Base-by-base conservation (phyloP, 2,329 filamentous ascomycete genomes). In the Hypoxylon sp. region DNA sequence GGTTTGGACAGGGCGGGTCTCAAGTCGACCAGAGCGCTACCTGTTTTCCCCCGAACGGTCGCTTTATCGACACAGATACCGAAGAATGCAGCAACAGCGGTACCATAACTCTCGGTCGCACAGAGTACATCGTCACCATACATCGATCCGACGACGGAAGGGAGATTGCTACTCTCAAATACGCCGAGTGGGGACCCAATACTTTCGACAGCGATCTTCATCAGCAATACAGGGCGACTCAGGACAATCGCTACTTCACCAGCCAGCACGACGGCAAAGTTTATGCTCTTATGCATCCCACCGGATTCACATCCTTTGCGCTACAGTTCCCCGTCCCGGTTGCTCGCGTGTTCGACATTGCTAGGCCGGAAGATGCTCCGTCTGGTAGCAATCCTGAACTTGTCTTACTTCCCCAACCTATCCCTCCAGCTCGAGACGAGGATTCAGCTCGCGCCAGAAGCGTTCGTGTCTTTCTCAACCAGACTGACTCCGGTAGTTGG, bases 161-260 rank as follows among this genome's bases (percentile, higher is more conserved):
- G 62, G 87, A 88, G 6, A 90, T 99, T 65, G 97, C 93, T 72
- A 97, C 92, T 0, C 87, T 99, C 70, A 94, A 89, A 68, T 99
- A 96, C 74, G 91, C 93, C 10, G 95, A 99, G 76, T 99, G 95
- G 95, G 89, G 89, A 0, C 92, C 94, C 13, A 99, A 99, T 77
- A 96, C 91, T 62, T 91, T 89, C 64, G 94, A 99, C 77, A 87
- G 87, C 67, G 95, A 99, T 75, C 87, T 99, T 6, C 89, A 93
- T 71, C 87, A 87, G 51, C 93, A 98, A 74, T 95, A 98, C 73
- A 86, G 85, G 13, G 80, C 83, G 10, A 93, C 93, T 0, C 89
- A 94, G 74, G 94, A 98, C 75, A 89, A 91, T 69, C 91, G 91
- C 64, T 97, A 98, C 78, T 90, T 98, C 52, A 94, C 94, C 69